Conservation (phyloP, 2,329 filamentous ascomycete species). For the Cercospora citrullina region DNA sequence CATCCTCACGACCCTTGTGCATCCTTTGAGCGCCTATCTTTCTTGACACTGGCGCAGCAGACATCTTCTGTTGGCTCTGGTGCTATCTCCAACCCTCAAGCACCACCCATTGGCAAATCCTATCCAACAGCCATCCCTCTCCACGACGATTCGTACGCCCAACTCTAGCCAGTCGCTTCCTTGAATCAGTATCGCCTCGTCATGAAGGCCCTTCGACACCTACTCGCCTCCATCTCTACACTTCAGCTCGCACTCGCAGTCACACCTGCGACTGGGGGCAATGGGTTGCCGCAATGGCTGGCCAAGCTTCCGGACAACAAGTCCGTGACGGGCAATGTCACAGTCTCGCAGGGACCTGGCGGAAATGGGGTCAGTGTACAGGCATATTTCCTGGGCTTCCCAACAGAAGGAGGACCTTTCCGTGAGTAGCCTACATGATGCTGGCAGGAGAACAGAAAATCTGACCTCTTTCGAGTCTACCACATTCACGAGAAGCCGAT, state of each 20-base stretch:
- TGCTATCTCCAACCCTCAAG: neutral
- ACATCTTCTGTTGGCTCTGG: neutral
- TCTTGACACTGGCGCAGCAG: neutral
- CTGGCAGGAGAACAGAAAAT: neutral
- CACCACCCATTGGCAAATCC: neutral
- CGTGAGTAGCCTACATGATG: constrained; percentile 33
- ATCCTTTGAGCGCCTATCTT: constrained; percentile 15
- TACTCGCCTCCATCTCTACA: neutral
- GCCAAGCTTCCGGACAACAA: constrained; percentile 19
- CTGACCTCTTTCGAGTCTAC: constrained; percentile 40
- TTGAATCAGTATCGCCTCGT: neutral
- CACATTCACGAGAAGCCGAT: constrained; percentile 49
- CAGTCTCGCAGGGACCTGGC: constrained; percentile 17
- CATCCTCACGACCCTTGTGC: neutral
- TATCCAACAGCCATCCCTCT: neutral
- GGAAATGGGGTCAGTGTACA: constrained; percentile 45
- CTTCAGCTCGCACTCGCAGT: constrained; percentile 10
- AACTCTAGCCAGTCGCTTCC: neutral
- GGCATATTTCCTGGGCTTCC: constrained; percentile 45
- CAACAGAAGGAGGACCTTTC: constrained; percentile 47
- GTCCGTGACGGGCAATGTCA: constrained; percentile 20
- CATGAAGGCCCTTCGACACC: neutral
- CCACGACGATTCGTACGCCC: neutral
- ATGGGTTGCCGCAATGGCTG: constrained; percentile 15
- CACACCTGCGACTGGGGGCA: constrained; percentile 15